Conservation (phyloP, 1,139 yeast species). For the Hyphopichia fennica region DNA sequence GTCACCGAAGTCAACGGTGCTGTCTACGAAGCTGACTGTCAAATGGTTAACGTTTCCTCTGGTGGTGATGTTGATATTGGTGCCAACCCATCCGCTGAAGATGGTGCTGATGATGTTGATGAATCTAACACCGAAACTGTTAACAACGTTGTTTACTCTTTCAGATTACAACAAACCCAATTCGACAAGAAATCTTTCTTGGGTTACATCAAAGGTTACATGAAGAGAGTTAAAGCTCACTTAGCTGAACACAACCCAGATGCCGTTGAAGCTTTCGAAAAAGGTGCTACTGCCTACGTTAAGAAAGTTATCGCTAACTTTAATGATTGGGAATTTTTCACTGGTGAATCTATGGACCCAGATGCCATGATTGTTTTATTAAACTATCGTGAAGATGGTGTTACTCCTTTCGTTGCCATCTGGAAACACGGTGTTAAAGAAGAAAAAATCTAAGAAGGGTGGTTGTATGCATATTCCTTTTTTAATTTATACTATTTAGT, state of each 20-base stretch:
- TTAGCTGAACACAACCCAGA: conserved; percentile 90
- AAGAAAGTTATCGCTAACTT: conserved; percentile 93
- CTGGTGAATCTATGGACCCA: conserved; percentile 99
- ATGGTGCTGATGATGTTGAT: conserved; percentile 63
- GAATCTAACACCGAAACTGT: conserved; percentile 88
- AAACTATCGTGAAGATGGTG: conserved; percentile 99
- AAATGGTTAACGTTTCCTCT: conserved; percentile 78
- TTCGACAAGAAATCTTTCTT: conserved; percentile 98
- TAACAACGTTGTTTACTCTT: conserved; percentile 97
- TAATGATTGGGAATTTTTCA: conserved; percentile 99
- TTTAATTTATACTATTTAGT: conserved; percentile 1
- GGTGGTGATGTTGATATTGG: conserved; percentile 96
- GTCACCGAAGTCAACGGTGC: conserved; percentile 80
- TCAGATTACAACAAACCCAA: conserved; percentile 93
- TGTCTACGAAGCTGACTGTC: conserved; percentile 96
- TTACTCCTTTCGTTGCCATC: conserved; percentile 94
- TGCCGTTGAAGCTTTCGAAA: conserved; percentile 81
- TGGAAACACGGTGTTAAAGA: conserved; percentile 97
- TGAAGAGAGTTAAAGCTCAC: conserved; percentile 90
- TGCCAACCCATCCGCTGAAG: conserved; percentile 99
- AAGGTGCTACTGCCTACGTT: conserved; percentile 94
- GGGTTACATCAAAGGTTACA: conserved; percentile 96
- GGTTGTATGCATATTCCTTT: conserved; percentile 3
- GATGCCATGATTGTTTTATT: conserved; percentile 96
- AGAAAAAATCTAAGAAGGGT: conserved; percentile 70